Base-by-base conservation (phyloP, 768 basidiomycete genomes). In the Naganishia onofrii region DNA sequence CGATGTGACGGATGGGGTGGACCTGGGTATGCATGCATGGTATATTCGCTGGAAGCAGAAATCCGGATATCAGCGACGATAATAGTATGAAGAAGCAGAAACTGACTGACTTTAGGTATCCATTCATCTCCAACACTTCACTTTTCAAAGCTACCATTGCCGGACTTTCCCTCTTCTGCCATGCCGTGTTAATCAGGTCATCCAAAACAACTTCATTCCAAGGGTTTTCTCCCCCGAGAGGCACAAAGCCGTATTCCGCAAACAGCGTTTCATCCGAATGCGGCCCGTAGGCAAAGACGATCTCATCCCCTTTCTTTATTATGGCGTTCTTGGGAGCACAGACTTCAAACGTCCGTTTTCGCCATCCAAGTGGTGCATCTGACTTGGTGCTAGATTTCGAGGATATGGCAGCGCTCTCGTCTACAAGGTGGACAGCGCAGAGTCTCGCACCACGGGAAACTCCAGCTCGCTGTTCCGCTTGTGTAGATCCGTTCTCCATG, bases 231-330 rank as follows among this genome's bases (percentile, higher is more conserved):
- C 29, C 69, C 28, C 72, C 72, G 21, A 54, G 31, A 6, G 71
- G 67, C 36, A 90, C 85, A 78, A 98, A 98, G 0, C 94, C 95
- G 80, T 98, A 98, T 78, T 98, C 95, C 26, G 88, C 84, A 77
- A 93, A 90, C 28, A 97, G 79, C 3, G 85, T 88, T 51, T 85
- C 84, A 72, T 93, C 94, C 29, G 87, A 81, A 80, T 95, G 93
- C 7, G 82, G 77, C 0, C 93, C 93, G 74, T 98, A 98, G 60
- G 85, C 85, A 69, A 97, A 83, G 52, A 85, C 86, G 2, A 96
- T 80, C 76, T 97, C 90, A 32, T 89, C 85, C 19, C 86, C 87
- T 55, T 82, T 72, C 32, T 77, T 68, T 26, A 89, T 80, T 0
- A 79, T 77, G 3, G 77, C 3, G 87, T 42, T 38, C 13, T 56